These are phyloP conservation scores for Candida insectalens DNA, from an alignment of 805 yeast genomes.

Conservation along the genomic window DNA sequence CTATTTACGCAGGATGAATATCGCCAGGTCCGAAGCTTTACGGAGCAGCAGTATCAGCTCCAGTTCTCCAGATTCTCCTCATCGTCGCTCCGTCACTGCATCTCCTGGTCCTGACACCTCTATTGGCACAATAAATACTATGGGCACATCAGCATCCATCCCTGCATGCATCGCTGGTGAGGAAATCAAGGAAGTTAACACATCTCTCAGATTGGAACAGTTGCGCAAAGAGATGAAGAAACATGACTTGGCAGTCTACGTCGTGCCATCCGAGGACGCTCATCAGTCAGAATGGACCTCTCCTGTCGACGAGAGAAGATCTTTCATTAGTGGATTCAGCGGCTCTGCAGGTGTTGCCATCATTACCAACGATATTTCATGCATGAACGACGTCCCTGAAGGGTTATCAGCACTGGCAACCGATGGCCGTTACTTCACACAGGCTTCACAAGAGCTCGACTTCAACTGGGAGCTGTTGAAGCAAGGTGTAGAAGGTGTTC, in stretches of 20 bases:
- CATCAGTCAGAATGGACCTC: conserved; percentile 59
- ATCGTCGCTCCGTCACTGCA: too few species aligned
- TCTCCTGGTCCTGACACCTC: neutral
- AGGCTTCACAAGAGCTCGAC: conserved; percentile 49
- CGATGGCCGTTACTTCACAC: conserved; percentile 52
- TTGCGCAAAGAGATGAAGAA: conserved; percentile 58
- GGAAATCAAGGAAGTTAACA: conserved; percentile 36
- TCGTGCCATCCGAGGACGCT: conserved; percentile 49
- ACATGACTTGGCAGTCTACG: conserved; percentile 55
- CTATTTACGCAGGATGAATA: conserved; percentile 22
- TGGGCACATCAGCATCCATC: conserved; percentile 9
- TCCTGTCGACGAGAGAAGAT: conserved; percentile 41
- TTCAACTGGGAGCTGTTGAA: conserved; percentile 49
- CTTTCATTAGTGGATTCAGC: conserved; percentile 48
- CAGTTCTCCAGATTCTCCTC: too few species aligned
- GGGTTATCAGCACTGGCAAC: conserved; percentile 48
- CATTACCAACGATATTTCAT: conserved; percentile 41
- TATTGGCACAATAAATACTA: neutral
- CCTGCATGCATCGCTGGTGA: conserved; percentile 6
- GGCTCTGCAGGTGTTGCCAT: conserved; percentile 58
- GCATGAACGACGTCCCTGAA: conserved; percentile 42
- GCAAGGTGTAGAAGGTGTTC: conserved; percentile 40
- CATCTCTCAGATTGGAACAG: conserved; percentile 47
- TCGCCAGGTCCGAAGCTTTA: conserved; percentile 12
- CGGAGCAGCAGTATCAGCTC: neutral